These are phyloP conservation scores for Backusella sp. DNA, from an alignment of 192 early-diverging fungal genomes.

Conservation along the genomic window DNA sequence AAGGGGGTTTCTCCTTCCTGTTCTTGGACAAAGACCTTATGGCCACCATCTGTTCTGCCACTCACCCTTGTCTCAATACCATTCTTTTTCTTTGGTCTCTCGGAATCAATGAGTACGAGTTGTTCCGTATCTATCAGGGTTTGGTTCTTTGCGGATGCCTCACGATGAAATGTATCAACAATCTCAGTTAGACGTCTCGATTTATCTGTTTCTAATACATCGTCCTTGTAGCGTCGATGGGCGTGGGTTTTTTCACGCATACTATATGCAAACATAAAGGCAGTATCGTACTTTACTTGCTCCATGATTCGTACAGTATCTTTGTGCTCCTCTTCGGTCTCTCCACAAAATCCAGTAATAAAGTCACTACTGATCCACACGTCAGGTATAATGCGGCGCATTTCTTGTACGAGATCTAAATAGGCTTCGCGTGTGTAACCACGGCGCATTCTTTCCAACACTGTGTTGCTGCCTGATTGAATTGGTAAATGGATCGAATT, in stretches of 20 bases:
- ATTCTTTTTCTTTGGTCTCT: conserved; percentile 37
- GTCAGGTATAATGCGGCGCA: conserved; percentile 66
- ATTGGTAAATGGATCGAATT: conserved; percentile 72
- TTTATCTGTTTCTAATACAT: conserved; percentile 67
- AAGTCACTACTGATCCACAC: conserved; percentile 75
- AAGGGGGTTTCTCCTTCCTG: conserved; percentile 10
- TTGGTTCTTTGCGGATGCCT: conserved; percentile 53
- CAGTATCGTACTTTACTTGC: conserved; percentile 66
- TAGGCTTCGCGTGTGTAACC: conserved; percentile 75
- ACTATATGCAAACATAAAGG: conserved; percentile 80
- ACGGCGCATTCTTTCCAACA: conserved; percentile 71
- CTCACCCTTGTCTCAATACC: conserved; percentile 35
- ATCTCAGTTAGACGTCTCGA: conserved; percentile 61
- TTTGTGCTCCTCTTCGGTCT: conserved; percentile 68
- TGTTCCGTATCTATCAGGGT: conserved; percentile 45
- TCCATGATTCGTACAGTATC: conserved; percentile 70
- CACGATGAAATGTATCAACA: conserved; percentile 60
- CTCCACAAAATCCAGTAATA: conserved; percentile 78
- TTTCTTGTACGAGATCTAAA: conserved; percentile 61
- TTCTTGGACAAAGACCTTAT: conserved; percentile 61
- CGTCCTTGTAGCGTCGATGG: conserved; percentile 62
- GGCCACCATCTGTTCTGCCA: conserved; percentile 67
- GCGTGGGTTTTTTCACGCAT: conserved; percentile 77
- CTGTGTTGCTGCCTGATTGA: conserved; percentile 67
- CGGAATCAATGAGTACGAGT: conserved; percentile 57